Percentiles rank a stretch among this genome's conserved stretches.
Conservation (phyloP, 306 rosid genomes). For the Luffa aegyptiaca region DNA sequence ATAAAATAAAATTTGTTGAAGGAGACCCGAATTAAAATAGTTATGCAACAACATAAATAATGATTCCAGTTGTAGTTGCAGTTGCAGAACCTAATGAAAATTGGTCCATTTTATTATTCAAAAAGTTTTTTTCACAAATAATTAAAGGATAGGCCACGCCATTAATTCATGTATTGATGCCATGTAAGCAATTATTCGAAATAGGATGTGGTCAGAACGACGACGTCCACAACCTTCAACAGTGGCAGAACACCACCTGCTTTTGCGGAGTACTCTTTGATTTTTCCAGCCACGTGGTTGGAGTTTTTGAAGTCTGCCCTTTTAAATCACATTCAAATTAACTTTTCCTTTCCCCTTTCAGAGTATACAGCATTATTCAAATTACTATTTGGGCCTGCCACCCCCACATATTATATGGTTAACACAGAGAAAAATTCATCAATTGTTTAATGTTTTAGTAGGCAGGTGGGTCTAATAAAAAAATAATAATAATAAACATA, state of each 20-base stretch:
- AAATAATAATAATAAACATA: not conserved
- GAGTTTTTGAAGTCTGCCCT: not conserved
- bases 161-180: not conserved
- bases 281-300: not conserved
- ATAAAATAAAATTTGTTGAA: too few relatives aligned
- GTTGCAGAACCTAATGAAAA: not conserved
- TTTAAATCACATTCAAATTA: not conserved
- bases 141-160: not conserved
- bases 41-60: not conserved
- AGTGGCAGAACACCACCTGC: not conserved
- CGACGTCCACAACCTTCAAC: not conserved
- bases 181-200: not conserved
- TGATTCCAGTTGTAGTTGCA: not conserved
- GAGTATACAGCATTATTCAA: not conserved
- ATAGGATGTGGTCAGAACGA: not conserved
- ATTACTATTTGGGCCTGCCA: not conserved
- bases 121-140: not conserved
- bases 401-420: not conserved
- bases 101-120: not conserved
- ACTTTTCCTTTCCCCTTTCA: not conserved
- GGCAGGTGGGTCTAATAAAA: not conserved
- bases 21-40: not conserved
- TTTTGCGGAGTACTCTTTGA: not conserved
- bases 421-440: not conserved
- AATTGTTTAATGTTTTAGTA: not conserved